Percentiles rank a stretch among this genome's conserved stretches.
Evolutionary conservation across 225 moss, liverwort and hornwort species (phyloP).

Genomic region (Bryum argenteum): DNA sequence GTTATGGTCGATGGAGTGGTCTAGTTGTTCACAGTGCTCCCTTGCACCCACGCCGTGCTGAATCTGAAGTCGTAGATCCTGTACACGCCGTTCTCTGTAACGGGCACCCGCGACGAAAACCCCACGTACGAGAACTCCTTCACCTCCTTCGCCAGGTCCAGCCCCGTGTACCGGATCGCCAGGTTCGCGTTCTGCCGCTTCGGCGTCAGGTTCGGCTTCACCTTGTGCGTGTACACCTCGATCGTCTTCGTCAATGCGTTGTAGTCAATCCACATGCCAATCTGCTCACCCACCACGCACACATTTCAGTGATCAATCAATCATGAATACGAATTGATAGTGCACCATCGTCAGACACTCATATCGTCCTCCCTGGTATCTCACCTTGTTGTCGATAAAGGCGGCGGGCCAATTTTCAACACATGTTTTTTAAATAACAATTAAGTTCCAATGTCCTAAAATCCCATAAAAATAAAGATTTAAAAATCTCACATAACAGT

Average conservation of each 20-base stretch:
- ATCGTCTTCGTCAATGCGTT: constrained; percentile 46
- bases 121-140: constrained; percentile 41
- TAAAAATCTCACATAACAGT: too few species aligned
- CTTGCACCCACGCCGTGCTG: constrained; percentile 28
- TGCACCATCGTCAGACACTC: too few species aligned
- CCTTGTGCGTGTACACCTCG: constrained; percentile 46
- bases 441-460: too few species aligned
- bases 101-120: constrained; percentile 26
- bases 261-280: constrained; percentile 54
- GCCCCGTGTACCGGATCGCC: constrained; percentile 29
- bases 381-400: constrained; percentile 38
- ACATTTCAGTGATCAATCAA: too few species aligned
- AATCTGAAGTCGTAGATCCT: constrained; percentile 36
- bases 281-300: background rate
- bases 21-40: constrained; percentile 23
- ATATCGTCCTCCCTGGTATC: background rate
- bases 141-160: constrained; percentile 39
- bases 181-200: constrained; percentile 34
- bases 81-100: constrained; percentile 25
- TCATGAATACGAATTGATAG: too few species aligned
- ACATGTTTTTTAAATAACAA: too few species aligned
- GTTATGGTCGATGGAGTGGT: too few species aligned
- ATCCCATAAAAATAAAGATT: too few species aligned
- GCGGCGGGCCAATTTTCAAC: too few species aligned
- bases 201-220: constrained; percentile 36